These are phyloP conservation scores for Paraglomus occultum DNA, from an alignment of 192 early-diverging fungal genomes.

Conservation along the genomic window DNA sequence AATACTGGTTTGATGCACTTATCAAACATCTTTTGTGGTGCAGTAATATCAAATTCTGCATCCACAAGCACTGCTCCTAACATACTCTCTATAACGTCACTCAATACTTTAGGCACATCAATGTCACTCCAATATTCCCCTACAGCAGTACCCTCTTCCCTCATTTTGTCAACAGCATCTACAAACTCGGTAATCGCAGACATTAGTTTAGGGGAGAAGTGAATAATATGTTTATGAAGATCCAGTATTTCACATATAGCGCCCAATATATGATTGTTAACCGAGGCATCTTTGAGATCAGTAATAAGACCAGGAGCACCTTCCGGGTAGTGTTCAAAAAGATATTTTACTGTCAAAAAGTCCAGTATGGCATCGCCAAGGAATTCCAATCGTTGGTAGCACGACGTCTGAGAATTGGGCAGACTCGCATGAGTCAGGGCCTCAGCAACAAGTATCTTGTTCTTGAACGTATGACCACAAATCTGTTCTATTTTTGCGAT, in stretches of 20 bases:
- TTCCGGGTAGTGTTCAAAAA: conserved; percentile 65
- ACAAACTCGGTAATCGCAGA: conserved; percentile 58
- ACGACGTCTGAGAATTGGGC: conserved; percentile 51
- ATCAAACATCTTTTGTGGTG: conserved; percentile 28
- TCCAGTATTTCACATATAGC: conserved; percentile 62
- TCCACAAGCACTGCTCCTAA: conserved; percentile 88
- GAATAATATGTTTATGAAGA: conserved; percentile 66
- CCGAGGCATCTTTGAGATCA: conserved; percentile 79
- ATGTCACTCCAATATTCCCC: conserved; percentile 77
- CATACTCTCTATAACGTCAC: conserved; percentile 87
- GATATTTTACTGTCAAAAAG: conserved; percentile 70
- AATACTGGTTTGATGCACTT: conserved; percentile 40
- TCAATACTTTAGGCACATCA: conserved; percentile 84
- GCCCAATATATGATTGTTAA: conserved; percentile 85
- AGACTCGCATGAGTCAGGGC: conserved; percentile 85
- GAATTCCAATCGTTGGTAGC: conserved; percentile 92
- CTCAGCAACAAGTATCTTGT: conserved; percentile 64
- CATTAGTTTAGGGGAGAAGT: conserved; percentile 56
- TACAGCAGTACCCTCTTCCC: conserved; percentile 34
- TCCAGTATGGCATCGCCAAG: conserved; percentile 83
- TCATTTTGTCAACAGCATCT: conserved; percentile 44
- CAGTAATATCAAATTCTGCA: conserved; percentile 52
- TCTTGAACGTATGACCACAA: conserved; percentile 67
- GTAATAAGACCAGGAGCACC: conserved; percentile 78
- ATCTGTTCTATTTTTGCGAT: conserved; percentile 39